Evolutionary conservation across 495 filamentous ascomycete genomes (phyloP).

Genomic region (Sordaria brevicollis): DNA sequence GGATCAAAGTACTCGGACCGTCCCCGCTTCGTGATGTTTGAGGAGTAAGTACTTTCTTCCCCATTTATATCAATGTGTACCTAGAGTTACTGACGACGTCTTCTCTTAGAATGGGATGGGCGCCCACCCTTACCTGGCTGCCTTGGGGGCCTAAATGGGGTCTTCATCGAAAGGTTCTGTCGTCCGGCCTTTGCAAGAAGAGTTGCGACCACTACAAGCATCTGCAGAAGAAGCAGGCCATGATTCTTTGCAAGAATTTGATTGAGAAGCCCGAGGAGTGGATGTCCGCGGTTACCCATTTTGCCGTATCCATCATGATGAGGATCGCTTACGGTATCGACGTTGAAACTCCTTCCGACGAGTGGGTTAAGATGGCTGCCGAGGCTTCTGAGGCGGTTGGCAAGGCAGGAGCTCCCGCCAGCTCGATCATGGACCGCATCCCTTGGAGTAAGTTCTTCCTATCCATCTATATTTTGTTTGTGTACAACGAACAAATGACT

Average conservation of each 20-base stretch:
- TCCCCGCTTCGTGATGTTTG: constrained; percentile 39
- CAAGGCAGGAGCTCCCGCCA: constrained; percentile 34
- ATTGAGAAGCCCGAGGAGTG: constrained; percentile 15
- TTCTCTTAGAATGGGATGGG: constrained; percentile 31
- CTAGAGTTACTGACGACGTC: not conserved
- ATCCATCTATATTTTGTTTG: not conserved
- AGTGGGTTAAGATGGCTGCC: constrained; percentile 34
- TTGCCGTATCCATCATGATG: constrained; percentile 20
- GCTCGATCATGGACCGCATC: constrained; percentile 37
- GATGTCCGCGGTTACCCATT: constrained; percentile 15
- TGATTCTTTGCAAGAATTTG: constrained; percentile 16
- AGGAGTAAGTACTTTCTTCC: constrained; percentile 20
- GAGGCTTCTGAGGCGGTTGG: constrained; percentile 32
- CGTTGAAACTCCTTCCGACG: constrained; percentile 27
- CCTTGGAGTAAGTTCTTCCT: constrained; percentile 20
- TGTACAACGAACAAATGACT: not conserved
- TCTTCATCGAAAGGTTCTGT: constrained; percentile 33
- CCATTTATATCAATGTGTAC: not conserved
- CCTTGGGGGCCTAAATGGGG: constrained; percentile 36
- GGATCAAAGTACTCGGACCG: constrained; percentile 35
- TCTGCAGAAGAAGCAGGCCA: constrained; percentile 26
- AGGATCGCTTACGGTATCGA: constrained; percentile 36
- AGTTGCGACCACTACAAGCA: constrained; percentile 18
- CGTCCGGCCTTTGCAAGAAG: constrained; percentile 31
- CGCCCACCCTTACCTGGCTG: constrained; percentile 37